Evolutionary conservation across 2,329 filamentous ascomycete genomes (phyloP).

Genomic region (Teratosphaeria destructans): DNA sequence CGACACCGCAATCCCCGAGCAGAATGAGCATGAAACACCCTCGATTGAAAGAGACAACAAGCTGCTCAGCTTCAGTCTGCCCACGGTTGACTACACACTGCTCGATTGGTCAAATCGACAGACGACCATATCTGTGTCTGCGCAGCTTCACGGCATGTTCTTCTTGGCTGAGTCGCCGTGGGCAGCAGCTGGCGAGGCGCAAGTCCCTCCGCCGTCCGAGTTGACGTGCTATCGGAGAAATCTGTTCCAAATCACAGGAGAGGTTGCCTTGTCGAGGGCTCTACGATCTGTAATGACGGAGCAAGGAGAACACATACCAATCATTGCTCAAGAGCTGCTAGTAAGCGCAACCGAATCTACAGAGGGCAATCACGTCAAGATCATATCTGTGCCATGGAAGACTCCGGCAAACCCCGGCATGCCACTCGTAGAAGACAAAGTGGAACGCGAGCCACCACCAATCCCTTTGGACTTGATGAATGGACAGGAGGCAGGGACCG

Average conservation of each 20-base stretch:
- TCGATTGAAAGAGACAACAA: conserved; percentile 55
- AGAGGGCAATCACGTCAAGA: conserved; percentile 80
- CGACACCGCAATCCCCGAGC: conserved; percentile 32
- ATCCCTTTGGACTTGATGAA: conserved; percentile 61
- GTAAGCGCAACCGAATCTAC: conserved; percentile 92
- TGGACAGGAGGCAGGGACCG: conserved; percentile 62
- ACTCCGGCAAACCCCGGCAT: conserved; percentile 63
- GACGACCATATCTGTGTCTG: conserved; percentile 56
- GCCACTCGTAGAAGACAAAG: conserved; percentile 57
- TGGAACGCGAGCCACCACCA: conserved; percentile 76
- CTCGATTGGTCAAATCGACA: conserved; percentile 56
- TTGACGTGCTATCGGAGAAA: conserved; percentile 93
- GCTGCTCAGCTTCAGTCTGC: conserved; percentile 41
- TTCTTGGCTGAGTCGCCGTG: conserved; percentile 72
- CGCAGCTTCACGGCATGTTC: conserved; percentile 81
- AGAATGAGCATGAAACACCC: conserved; percentile 35
- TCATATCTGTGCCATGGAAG: conserved; percentile 97
- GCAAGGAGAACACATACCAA: conserved; percentile 71
- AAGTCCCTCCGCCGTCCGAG: conserved; percentile 59
- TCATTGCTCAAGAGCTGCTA: conserved; percentile 72
- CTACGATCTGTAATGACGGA: conserved; percentile 75
- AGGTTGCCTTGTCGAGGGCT: conserved; percentile 67
- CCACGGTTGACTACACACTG: conserved; percentile 44
- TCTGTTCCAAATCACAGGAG: conserved; percentile 90
- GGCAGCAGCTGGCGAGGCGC: conserved; percentile 46